These are phyloP conservation scores for Rhodotorula sp. DNA, from an alignment of 1,284 basidiomycete genomes.

Conservation along the genomic window DNA sequence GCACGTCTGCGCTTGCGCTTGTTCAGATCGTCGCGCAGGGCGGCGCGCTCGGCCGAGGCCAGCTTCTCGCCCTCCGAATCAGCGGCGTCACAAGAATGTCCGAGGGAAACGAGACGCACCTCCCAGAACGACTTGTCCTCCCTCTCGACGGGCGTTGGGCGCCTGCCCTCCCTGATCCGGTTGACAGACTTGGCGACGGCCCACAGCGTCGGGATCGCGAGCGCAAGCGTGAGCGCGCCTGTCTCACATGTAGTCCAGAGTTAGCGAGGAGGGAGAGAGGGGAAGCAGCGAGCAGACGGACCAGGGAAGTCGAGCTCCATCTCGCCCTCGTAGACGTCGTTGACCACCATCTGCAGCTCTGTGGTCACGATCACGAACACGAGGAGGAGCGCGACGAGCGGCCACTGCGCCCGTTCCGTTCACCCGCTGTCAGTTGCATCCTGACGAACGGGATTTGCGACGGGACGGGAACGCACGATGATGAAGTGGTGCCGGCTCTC, in stretches of 20 bases:
- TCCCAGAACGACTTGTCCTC: conserved; percentile 29
- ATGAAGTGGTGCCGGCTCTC: conserved; percentile 26
- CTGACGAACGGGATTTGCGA: background rate
- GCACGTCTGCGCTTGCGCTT: background rate
- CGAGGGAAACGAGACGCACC: background rate
- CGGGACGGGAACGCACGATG: conserved; percentile 12
- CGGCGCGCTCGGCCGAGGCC: background rate
- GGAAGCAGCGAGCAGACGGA: no score
- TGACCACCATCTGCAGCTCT: conserved; percentile 34
- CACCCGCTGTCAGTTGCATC: background rate
- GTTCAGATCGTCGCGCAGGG: background rate
- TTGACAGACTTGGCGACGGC: conserved; percentile 29
- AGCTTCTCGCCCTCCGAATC: background rate
- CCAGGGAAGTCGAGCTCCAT: background rate
- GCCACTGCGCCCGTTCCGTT: conserved; percentile 21
- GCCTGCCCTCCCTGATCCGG: conserved; percentile 27
- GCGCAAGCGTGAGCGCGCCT: conserved; percentile 31
- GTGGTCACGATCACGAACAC: conserved; percentile 27
- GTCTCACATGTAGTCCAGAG: conserved; percentile 3
- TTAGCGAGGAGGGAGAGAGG: background rate
- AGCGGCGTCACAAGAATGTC: no score
- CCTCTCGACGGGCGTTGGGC: conserved; percentile 26
- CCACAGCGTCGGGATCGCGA: conserved; percentile 44
- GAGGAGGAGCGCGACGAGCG: conserved; percentile 34
- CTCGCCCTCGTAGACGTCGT: conserved; percentile 31